Conservation (phyloP, 768 basidiomycete genomes). For the Russula griseocarnosa region DNA sequence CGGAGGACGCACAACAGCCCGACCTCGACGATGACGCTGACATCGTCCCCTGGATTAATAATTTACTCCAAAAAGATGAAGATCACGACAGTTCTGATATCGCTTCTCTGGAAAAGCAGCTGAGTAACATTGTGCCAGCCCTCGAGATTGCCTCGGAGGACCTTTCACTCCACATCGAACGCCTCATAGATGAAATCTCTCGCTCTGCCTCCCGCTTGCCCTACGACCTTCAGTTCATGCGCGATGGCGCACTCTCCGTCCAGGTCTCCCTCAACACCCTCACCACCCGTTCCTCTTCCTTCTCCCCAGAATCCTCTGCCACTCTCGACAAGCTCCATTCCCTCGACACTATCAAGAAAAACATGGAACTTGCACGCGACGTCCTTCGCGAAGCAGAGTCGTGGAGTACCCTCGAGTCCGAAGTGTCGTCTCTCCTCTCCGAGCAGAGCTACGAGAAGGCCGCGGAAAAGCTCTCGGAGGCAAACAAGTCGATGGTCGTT, state of each 20-base stretch:
- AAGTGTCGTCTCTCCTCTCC: constrained; percentile 79
- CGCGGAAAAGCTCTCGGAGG: constrained; percentile 87
- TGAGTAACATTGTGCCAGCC: constrained; percentile 70
- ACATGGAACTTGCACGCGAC: constrained; percentile 87
- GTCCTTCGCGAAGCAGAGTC: constrained; percentile 93
- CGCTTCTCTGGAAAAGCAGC: constrained; percentile 62
- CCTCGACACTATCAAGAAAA: constrained; percentile 75
- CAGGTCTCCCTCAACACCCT: constrained; percentile 63
- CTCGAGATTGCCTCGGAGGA: constrained; percentile 87
- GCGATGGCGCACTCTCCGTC: constrained; percentile 80
- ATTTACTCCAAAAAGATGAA: constrained; percentile 27
- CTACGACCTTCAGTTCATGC: constrained; percentile 97
- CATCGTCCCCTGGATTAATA: constrained; percentile 36
- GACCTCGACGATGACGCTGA: constrained; percentile 31
- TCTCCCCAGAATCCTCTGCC: constrained; percentile 54
- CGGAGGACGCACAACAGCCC: constrained; percentile 7
- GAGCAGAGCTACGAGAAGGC: constrained; percentile 83
- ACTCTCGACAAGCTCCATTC: constrained; percentile 75
- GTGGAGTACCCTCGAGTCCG: constrained; percentile 92
- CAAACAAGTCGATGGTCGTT: constrained; percentile 82
- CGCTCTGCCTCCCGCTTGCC: constrained; percentile 85
- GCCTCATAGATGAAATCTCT: constrained; percentile 88
- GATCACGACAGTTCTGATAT: constrained; percentile 23
- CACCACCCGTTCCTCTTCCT: constrained; percentile 50
- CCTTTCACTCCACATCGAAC: constrained; percentile 81